Conservation (phyloP, 2,329 filamentous ascomycete genomes). For the Botrytis paeoniae region DNA sequence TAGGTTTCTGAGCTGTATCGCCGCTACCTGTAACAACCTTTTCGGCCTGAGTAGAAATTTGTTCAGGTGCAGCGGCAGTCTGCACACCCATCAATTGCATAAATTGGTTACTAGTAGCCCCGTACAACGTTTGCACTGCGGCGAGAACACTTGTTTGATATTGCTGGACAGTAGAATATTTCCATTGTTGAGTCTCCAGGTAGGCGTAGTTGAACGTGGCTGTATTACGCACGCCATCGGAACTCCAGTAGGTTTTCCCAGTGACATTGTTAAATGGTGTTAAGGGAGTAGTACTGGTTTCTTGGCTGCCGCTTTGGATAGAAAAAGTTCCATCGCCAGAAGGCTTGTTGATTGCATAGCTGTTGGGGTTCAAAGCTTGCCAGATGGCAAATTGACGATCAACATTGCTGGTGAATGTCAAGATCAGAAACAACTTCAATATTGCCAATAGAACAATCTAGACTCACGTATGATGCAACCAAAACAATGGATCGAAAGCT, state of each 20-base stretch:
- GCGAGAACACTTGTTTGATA: conserved; percentile 26
- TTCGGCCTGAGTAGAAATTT: neutral
- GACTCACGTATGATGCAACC: conserved; percentile 32
- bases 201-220: conserved; percentile 71
- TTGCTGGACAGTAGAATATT: conserved; percentile 20
- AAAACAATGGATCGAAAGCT: conserved; percentile 68
- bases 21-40: neutral
- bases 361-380: conserved; percentile 68
- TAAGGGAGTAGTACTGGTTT: conserved; percentile 56
- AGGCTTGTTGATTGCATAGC: conserved; percentile 59
- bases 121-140: conserved; percentile 27
- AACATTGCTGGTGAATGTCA: conserved; percentile 50
- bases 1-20: conserved; percentile 3
- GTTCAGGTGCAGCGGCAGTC: neutral
- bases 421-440: neutral
- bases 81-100: conserved; percentile 5
- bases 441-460: fast-evolving
- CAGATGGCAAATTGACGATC: conserved; percentile 75
- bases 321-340: conserved; percentile 61
- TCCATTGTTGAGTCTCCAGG: conserved; percentile 51
- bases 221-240: conserved; percentile 23
- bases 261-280: conserved; percentile 61
- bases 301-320: conserved; percentile 50
- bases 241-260: conserved; percentile 27
- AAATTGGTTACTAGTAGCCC: conserved; percentile 25